Base-by-base conservation (phyloP, 192 early-diverging fungal genomes). In the Fimicolochytrium jonesii region DNA sequence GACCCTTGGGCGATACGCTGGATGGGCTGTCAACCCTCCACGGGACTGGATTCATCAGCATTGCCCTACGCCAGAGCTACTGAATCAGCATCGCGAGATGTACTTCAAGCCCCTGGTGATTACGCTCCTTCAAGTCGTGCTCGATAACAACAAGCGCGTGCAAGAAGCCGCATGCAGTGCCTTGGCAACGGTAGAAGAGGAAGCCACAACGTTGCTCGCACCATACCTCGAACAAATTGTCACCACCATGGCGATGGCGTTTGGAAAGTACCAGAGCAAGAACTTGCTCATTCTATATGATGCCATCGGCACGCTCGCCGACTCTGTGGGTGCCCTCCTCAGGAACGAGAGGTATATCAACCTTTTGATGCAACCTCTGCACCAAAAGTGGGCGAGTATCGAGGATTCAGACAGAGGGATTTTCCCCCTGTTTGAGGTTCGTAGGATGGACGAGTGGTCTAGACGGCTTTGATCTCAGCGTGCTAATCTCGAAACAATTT, bases 121-220 rank as follows among this genome's bases (percentile, higher is more conserved):
- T 10, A 55, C 36, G 5, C 51, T 64, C 22, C 64, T 84, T 84
- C 74, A 80, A 41, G 89, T 86, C 64, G 86, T 93, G 61, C 82
- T 93, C 70, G 92, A 98, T 71, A 92, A 88, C 72, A 98, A 93
- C 82, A 99, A 99, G 78, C 85, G 93, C 36, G 95, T 99, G 11
- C 97, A 99, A 74, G 92, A 99, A 67, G 92, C 95, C 18, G 94
- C 88, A 33, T 98, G 95, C 80, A 77, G 90, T 60, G 92, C 95
- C 1, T 89, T 99, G 61, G 94, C 97, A 13, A 94, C 92, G 11
- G 68, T 99, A 37, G 93, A 98, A 76, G 95, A 97, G 68, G 93
- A 92, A 52, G 95, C 94, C 20, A 80, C 83, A 20, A 71, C 73
- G 18, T 72, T 85, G 47, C 80, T 99, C 46, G 83, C 84, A 11